Conservation (phyloP, 371 early-diverging fungal species). For the Coemansia sp. region DNA sequence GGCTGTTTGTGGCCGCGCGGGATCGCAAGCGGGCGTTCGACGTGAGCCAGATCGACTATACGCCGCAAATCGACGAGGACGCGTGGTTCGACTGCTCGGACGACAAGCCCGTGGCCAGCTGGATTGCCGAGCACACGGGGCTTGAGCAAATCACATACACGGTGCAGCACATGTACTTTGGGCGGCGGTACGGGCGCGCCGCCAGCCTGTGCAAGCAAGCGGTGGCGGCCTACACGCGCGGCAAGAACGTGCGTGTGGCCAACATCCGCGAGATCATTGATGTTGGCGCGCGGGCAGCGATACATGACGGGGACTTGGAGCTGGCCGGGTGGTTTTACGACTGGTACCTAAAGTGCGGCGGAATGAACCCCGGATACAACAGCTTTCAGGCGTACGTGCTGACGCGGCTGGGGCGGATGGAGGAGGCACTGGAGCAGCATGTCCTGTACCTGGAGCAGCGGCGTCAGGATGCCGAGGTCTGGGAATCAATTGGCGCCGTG, state of each 20-base stretch:
- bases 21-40: slow-evolving; percentile 27
- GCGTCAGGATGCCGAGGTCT: slow-evolving; percentile 34
- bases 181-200: slow-evolving; percentile 7
- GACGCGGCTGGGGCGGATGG: slow-evolving; percentile 13
- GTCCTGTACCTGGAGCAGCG: slow-evolving; percentile 32
- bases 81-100: slow-evolving; percentile 40
- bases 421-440: slow-evolving; percentile 27
- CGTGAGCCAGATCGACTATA: slow-evolving; percentile 27
- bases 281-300: slow-evolving; percentile 32
- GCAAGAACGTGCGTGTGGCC: slow-evolving; percentile 16
- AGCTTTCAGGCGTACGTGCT: slow-evolving; percentile 26
- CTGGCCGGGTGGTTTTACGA: slow-evolving; percentile 19
- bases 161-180: slow-evolving; percentile 41
- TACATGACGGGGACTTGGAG: slow-evolving; percentile 10
- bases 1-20: slow-evolving; percentile 31
- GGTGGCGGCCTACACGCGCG: slow-evolving; percentile 8
- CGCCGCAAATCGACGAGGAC: slow-evolving; percentile 38
- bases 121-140: slow-evolving; percentile 30
- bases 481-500: slow-evolving; percentile 33
- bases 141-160: slow-evolving; percentile 41
- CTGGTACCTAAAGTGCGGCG: slow-evolving; percentile 35
- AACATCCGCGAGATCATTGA: slow-evolving; percentile 47
- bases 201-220: slow-evolving; percentile 26
- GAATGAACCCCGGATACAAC: slow-evolving; percentile 39
- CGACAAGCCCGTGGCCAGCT: background rate